Evolutionary conservation across 805 yeast species (phyloP), one percentile per base, ranked within the genome.

Genomic region (Kuraishia molischiana): DNA sequence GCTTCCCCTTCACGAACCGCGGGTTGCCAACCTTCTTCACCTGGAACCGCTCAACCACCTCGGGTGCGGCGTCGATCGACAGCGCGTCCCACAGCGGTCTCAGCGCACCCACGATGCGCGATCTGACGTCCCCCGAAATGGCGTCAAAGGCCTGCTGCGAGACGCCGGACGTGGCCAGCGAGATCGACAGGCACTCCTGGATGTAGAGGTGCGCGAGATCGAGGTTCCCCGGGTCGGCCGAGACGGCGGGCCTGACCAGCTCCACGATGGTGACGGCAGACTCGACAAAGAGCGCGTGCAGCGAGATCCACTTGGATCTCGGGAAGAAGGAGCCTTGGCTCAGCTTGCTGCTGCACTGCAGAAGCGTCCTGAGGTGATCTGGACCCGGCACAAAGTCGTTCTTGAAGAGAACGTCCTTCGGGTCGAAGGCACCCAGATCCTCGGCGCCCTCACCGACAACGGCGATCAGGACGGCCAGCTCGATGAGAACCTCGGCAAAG

Each of bases 401-500:
- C 18, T 9, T 15, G 19, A 15, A 22, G 24, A 13, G 15, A 13
- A 15, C 15, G 19, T 24, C 24, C 32, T 35, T 13, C 11, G 24
- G 6, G 13, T 9, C 17, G 13, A 4, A 5, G 13, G 34, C 34
- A 5, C 13, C 9, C 5, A 31, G 10, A 15, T 31, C 5, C 14
- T 13, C 6, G 36, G 17, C 31, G 28, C 26, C 19, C 50, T 42
- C n/a, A 13, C 79, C 61, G 19, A 79, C 57, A 48, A 63, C 72
- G 13, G 77, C 64, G 38, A 78, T 70, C n/a, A 82, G 61, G 13
- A 79, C 69, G 5, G 80, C 65, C 35, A 85, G 53, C 52, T 86
- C 96, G 31, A 83, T 61, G 38, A 85, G 59, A 3, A 81, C 65
- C 52, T 86, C 96, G 20, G 78, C 85, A 40, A 82, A 64, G 2